phyloP scores from a whole-genome alignment of 192 early-diverging fungal genomes.

The Rhizoclosmatium sp. region DNA sequence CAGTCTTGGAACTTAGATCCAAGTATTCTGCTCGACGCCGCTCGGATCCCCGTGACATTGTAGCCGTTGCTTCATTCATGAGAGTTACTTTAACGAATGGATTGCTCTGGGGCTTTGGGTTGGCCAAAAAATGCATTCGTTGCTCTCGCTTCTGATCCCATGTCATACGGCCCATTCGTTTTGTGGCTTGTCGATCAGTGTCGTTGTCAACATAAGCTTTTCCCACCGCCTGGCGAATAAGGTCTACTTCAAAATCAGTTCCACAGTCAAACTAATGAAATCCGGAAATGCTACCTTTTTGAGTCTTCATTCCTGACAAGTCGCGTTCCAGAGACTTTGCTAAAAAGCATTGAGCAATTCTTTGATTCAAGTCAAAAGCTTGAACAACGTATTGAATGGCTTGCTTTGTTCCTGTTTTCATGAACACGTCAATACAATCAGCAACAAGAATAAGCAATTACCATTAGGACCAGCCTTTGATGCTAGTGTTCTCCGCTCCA shows the following conservation, averaged over 20 bases:
- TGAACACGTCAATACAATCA: background rate
- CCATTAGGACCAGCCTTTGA: background rate
- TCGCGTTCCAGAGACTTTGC: background rate
- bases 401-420: slow-evolving; percentile 1
- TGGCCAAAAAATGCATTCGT: background rate
- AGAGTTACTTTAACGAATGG: background rate
- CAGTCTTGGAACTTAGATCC: background rate
- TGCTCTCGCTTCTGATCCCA: background rate
- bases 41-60: background rate
- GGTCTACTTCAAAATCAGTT: background rate
- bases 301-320: background rate
- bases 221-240: background rate
- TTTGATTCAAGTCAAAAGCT: background rate
- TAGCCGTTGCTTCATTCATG: background rate
- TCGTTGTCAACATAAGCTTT: background rate
- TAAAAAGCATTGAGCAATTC: background rate
- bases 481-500: background rate
- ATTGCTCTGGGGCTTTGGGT: background rate
- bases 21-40: background rate
- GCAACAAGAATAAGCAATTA: background rate
- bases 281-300: background rate
- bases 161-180: background rate
- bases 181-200: background rate
- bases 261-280: background rate
- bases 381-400: background rate